Evolutionary conservation across 2,329 filamentous ascomycete species (phyloP).

Genomic region (Cercospora brassicicola): DNA sequence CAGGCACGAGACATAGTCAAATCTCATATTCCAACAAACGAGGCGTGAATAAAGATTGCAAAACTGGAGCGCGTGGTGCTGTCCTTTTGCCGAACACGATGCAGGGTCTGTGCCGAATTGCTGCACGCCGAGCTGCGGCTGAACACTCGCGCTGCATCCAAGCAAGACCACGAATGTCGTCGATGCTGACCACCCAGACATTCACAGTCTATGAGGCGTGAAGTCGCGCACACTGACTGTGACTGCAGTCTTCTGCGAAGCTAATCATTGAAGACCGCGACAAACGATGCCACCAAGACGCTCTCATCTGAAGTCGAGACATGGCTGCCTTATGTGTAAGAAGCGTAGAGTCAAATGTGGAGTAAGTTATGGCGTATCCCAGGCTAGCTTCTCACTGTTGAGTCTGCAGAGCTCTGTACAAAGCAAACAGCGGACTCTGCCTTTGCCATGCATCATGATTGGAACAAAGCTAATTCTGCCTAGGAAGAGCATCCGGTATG

Average conservation of each 20-base stretch:
- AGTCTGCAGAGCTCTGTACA: no score
- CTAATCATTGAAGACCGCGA: not conserved
- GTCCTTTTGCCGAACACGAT: not conserved
- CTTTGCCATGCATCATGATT: not conserved
- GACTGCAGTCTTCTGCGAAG: not conserved
- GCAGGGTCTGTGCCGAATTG: not conserved
- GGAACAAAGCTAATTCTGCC: not conserved
- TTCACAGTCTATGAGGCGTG: not conserved
- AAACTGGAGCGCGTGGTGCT: not conserved
- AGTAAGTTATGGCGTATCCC: not conserved
- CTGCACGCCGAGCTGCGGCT: not conserved
- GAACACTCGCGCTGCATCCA: not conserved
- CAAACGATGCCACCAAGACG: constrained; percentile 18
- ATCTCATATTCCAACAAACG: no score
- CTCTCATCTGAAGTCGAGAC: constrained; percentile 21
- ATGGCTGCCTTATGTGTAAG: constrained; percentile 24
- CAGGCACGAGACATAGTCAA: not conserved
- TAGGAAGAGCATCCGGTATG: constrained; percentile 19
- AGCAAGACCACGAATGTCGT: not conserved
- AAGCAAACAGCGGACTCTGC: no score
- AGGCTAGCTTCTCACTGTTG: no score
- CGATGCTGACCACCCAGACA: not conserved
- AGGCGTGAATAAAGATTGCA: not conserved
- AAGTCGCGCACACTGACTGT: not conserved
- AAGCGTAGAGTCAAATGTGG: constrained; percentile 20